Conservation (phyloP, 169 alveolate species). For the Cyclospora cayetanensis region DNA sequence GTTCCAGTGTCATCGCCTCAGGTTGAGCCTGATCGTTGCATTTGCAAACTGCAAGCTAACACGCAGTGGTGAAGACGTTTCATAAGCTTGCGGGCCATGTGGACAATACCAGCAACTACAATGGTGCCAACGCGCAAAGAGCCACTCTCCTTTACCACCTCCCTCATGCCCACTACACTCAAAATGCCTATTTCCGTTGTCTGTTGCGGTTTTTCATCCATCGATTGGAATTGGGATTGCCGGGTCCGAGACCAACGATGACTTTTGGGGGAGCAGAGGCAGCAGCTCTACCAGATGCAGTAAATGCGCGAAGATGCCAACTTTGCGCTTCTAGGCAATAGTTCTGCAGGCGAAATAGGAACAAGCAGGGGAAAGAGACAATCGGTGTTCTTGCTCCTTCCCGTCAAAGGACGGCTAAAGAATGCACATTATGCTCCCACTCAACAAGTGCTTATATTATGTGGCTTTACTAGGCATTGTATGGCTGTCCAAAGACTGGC, state of each 20-base stretch:
- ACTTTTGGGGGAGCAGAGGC: constrained; percentile 70
- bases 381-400: no score
- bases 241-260: constrained; percentile 79
- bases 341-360: constrained; percentile 17
- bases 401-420: neutral
- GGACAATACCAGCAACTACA: no score
- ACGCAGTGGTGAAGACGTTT: no score
- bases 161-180: neutral
- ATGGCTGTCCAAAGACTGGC: neutral
- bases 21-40: no score
- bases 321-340: constrained; percentile 40
- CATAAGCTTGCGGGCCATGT: no score
- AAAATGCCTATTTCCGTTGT: neutral
- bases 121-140: neutral
- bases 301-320: constrained; percentile 54
- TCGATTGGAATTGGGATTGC: constrained; percentile 82
- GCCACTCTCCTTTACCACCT: no score
- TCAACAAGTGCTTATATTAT: no score
- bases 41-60: no score
- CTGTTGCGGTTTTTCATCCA: constrained; percentile 73
- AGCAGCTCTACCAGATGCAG: constrained; percentile 71
- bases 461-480: no score
- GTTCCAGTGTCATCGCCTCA: no score
- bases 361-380: no score
- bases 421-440: neutral